Base-by-base conservation (phyloP, 768 basidiomycete genomes). In the Boletus huronensis region DNA sequence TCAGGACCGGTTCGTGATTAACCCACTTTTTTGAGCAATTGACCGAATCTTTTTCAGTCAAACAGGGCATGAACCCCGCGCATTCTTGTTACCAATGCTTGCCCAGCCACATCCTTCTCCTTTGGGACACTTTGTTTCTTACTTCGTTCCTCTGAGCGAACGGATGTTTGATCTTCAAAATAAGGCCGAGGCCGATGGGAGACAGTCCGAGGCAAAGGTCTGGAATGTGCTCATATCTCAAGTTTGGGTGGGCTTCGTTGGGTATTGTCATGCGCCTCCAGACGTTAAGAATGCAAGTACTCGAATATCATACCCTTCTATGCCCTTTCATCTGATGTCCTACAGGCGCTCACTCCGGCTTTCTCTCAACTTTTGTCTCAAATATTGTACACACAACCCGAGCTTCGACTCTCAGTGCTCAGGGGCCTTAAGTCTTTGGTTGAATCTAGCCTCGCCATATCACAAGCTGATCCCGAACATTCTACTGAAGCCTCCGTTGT, bases 221-320 rank as follows among this genome's bases (percentile, higher is more conserved):
- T 99, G 93, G 92, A 89, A 84, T 59, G 93, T 96, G 11, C 80
- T 98, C 42, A 85, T 98, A 23, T 85, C 87, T 10, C 97, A 99
- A 70, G 83, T 96, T 19, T 99, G 97, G 97, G 78, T 83, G 25
- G 91, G 95, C 25, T 80, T 98, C 38, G 83, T 84, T 6, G 93
- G 94, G 2, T 99, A 98, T 73, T 96, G 93, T 69, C 84, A 87
- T 67, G 84, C 84, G 25, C 79, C 90, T 13, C 64, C 77, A n/a
- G 90, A 98, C 69, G 73, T 97, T 38, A 75, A 80, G 60, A 73
- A 84, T 74, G 93, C 86, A 59, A 62, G 74, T 70, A 26, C 36
- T 50, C 16, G 1, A 34, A 23, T 36, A 16, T 21, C 44, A 32
- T 38, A 3, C 14, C 41, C 19, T 41, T 42, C 21, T 6, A 21